phyloP scores from a whole-genome alignment of 768 basidiomycete species.

The Multifurca ochricompacta region DNA sequence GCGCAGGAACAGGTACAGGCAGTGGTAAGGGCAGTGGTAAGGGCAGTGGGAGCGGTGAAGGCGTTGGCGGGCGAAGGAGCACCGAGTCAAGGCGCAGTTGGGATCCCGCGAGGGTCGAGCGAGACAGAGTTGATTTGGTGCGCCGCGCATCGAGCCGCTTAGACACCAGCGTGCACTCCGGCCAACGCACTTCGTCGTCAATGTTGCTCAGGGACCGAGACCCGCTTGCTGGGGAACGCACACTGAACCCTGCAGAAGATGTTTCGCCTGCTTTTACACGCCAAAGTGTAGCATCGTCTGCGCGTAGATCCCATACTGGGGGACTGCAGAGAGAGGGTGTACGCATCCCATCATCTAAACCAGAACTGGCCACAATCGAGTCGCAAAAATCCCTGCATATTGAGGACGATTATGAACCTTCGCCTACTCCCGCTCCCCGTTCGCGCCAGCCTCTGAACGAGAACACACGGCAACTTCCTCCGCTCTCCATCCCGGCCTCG shows the following conservation, averaged over 20 bases:
- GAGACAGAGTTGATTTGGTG: conserved; percentile 23
- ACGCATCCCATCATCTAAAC: conserved; percentile 22
- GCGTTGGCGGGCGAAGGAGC: conserved; percentile 37
- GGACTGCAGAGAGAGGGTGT: conserved; percentile 45
- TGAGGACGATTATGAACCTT: conserved; percentile 34
- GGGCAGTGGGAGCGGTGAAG: conserved; percentile 47
- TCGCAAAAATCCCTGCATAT: conserved; percentile 27
- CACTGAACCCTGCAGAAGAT: conserved; percentile 7
- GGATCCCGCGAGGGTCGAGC: conserved; percentile 29
- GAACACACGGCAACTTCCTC: conserved; percentile 35
- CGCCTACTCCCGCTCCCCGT: conserved; percentile 38
- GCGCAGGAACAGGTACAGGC: conserved; percentile 15
- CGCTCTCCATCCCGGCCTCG: conserved; percentile 50
- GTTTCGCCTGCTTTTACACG: conserved; percentile 1
- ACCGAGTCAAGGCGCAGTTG: conserved; percentile 40
- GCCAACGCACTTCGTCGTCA: conserved; percentile 21
- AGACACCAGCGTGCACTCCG: conserved; percentile 15
- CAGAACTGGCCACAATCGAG: conserved; percentile 20
- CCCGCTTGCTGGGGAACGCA: not conserved
- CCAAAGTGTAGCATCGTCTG: conserved; percentile 23
- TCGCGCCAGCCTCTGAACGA: conserved; percentile 28
- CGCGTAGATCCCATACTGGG: conserved; percentile 49
- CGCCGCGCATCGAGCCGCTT: conserved; percentile 26
- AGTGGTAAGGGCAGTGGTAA: no score
- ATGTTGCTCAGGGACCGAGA: conserved; percentile 28